phyloP scores from a whole-genome alignment of 164 flowering plant species.

The Echeveria elegans region DNA sequence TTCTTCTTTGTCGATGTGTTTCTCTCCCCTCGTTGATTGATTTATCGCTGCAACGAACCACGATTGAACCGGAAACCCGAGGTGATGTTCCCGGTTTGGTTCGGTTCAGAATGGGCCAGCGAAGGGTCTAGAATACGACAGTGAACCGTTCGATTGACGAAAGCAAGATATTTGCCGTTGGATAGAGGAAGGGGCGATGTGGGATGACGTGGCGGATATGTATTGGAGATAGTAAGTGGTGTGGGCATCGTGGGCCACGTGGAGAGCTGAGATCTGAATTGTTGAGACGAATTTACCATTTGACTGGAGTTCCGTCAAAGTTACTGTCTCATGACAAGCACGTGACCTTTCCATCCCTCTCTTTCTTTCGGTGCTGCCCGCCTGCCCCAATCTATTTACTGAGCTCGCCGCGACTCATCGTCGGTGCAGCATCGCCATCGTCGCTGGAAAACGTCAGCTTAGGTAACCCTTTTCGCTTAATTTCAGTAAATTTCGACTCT shows the following conservation, averaged over 20 bases:
- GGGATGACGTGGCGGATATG: background rate
- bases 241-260: background rate
- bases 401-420: constrained; percentile 4
- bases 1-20: background rate
- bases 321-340: background rate
- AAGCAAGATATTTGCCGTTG: background rate
- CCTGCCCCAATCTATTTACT: background rate
- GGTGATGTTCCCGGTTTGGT: background rate
- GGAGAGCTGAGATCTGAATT: background rate
- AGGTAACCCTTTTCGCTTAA: background rate
- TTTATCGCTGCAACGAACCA: background rate
- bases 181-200: background rate
- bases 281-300: background rate
- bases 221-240: background rate
- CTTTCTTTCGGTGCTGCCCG: no score
- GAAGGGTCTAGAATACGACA: constrained; percentile 2
- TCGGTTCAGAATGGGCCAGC: background rate
- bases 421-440: background rate
- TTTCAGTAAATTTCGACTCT: background rate
- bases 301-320: background rate
- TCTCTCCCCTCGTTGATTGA: constrained; percentile 2
- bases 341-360: background rate
- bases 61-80: background rate
- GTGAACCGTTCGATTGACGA: background rate
- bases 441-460: background rate